phyloP scores from a whole-genome alignment of 352 stramenopile species.

The Globisporangium sylvaticum region DNA sequence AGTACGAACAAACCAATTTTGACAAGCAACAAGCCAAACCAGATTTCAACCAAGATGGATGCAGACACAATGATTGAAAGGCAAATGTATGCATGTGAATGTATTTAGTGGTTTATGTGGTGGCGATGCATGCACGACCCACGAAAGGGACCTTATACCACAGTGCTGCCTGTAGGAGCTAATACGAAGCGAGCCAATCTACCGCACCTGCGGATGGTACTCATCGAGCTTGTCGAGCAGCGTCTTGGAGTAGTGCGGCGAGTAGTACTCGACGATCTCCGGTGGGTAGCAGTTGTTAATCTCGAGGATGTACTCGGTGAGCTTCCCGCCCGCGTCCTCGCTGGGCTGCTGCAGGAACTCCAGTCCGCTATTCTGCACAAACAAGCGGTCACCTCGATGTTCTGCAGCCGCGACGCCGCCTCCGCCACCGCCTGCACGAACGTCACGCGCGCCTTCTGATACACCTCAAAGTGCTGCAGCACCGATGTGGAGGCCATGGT shows the following conservation, averaged over 20 bases:
- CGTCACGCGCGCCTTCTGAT: constrained; percentile 93
- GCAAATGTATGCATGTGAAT: not conserved
- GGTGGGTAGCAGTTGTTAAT: constrained; percentile 96
- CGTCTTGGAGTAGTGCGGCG: constrained; percentile 94
- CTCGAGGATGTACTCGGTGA: constrained; percentile 93
- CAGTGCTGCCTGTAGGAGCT: no score
- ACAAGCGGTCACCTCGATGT: constrained; percentile 95
- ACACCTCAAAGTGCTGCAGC: constrained; percentile 94
- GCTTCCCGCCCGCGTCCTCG: constrained; percentile 89
- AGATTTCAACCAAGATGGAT: not conserved
- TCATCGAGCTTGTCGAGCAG: constrained; percentile 96
- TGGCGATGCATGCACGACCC: not conserved
- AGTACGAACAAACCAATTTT: constrained; percentile 1
- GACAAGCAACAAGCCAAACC: not conserved
- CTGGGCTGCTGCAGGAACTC: constrained; percentile 93
- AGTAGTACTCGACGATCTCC: constrained; percentile 97
- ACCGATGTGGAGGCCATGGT: constrained; percentile 85
- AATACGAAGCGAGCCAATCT: constrained; percentile 9
- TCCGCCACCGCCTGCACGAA: constrained; percentile 94
- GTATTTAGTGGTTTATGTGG: not conserved
- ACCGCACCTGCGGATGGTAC: constrained; percentile 88
- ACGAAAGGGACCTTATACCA: constrained; percentile 1
- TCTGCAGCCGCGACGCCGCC: constrained; percentile 91
- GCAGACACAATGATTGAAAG: not conserved
- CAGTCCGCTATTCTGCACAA: constrained; percentile 92